Conservation (phyloP, 805 yeast species). For the Isabelozyma rhagii region DNA sequence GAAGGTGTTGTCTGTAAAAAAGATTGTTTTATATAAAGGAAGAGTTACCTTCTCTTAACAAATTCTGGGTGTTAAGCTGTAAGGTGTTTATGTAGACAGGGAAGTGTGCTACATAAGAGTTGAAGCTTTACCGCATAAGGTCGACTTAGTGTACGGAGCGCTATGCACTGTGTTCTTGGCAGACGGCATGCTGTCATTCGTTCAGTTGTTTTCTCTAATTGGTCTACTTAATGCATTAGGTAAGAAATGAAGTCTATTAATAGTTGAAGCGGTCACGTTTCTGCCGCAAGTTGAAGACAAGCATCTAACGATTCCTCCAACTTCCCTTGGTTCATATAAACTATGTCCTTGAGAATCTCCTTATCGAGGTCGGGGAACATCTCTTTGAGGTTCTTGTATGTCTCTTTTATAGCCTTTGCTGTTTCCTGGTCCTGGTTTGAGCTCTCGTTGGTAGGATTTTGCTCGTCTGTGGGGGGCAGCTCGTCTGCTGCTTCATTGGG, state of each 20-base stretch:
- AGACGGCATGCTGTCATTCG: not conserved
- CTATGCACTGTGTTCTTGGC: too few species aligned
- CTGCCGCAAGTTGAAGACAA: constrained; percentile 31
- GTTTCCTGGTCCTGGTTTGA: constrained; percentile 2
- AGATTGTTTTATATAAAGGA: too few species aligned
- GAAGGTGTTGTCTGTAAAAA: too few species aligned
- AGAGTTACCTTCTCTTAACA: too few species aligned
- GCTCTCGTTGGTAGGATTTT: not conserved
- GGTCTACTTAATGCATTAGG: not conserved
- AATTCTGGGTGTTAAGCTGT: too few species aligned
- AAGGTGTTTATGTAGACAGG: too few species aligned
- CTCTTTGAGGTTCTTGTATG: constrained; percentile 49
- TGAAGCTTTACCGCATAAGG: too few species aligned
- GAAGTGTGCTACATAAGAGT: too few species aligned
- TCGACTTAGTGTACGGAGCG: too few species aligned
- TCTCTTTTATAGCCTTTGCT: constrained; percentile 9
- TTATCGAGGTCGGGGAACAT: constrained; percentile 77
- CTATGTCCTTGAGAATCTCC: constrained; percentile 67
- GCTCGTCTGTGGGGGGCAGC: not conserved
- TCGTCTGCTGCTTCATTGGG: constrained; percentile 17
- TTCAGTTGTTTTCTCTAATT: not conserved
- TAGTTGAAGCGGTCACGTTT: not conserved
- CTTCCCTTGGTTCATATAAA: constrained; percentile 60
- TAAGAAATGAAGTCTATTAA: not conserved
- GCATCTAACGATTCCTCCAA: constrained; percentile 75